A percentile compares a stretch with the other conserved stretches of the same genome.
Evolutionary conservation across 1,284 basidiomycete species (phyloP).

Genomic region (Stereum hirsutum): DNA sequence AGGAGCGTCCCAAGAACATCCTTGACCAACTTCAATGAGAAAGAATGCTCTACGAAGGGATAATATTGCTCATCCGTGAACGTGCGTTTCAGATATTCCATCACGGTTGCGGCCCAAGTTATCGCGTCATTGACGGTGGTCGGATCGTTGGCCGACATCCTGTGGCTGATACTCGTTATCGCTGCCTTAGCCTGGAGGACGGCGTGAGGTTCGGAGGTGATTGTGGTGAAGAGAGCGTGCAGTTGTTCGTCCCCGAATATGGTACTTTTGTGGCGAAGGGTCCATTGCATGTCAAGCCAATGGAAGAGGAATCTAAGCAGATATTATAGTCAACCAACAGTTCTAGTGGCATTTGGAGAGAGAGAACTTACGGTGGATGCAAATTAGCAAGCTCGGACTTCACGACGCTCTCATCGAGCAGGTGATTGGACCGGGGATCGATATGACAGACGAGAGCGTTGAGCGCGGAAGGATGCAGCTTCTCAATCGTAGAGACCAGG

Average conservation of each 20-base stretch:
- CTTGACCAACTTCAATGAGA: too few species aligned
- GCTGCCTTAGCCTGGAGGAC: slow-evolving; percentile 6
- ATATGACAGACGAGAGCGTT: slow-evolving; percentile 32
- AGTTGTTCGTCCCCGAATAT: slow-evolving; percentile 5
- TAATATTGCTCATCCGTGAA: too few species aligned
- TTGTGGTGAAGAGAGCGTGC: slow-evolving; percentile 3
- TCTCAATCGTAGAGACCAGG: slow-evolving; percentile 27
- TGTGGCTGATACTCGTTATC: slow-evolving; percentile 9
- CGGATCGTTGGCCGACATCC: slow-evolving; percentile 1
- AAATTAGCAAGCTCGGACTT: not conserved
- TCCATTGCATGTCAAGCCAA: slow-evolving; percentile 12
- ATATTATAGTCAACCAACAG: not conserved
- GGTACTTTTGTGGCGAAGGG: slow-evolving; percentile 7
- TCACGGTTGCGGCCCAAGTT: too few species aligned
- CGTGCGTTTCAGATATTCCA: too few species aligned
- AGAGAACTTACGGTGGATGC: slow-evolving; percentile 5
- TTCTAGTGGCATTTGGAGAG: not conserved
- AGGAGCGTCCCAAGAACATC: too few species aligned
- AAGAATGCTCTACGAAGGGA: too few species aligned
- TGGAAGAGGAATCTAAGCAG: slow-evolving; percentile 14
- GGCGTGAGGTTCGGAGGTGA: not conserved
- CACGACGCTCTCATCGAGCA: slow-evolving; percentile 29
- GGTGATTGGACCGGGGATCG: slow-evolving; percentile 27
- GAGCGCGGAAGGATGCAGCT: slow-evolving; percentile 33
- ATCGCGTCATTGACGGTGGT: too few species aligned